Conservation (phyloP, 805 yeast genomes). For the Metschnikowia chrysomelidarum region DNA sequence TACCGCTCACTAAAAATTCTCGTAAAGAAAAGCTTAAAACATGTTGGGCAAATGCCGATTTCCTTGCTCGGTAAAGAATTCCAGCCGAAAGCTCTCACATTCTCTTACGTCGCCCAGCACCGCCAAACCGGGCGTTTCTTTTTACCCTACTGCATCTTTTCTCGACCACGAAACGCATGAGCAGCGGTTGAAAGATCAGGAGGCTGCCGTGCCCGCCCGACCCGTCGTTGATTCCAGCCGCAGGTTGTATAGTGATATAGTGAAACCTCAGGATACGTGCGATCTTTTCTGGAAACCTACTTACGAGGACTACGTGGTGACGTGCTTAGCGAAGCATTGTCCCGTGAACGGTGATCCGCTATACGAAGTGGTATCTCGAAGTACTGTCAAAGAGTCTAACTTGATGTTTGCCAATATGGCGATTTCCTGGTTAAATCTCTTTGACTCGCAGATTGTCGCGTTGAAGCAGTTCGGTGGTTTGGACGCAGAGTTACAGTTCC, state of each 20-base stretch:
- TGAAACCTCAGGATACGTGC: conserved; percentile 33
- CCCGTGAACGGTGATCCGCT: conserved; percentile 28
- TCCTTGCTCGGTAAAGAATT: too few species aligned
- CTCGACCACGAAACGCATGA: conserved; percentile 29
- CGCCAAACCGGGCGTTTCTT: conserved; percentile 12
- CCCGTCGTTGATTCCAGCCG: conserved; percentile 20
- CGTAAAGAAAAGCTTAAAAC: too few species aligned
- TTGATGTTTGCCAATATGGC: conserved; percentile 30
- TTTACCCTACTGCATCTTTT: conserved; percentile 28
- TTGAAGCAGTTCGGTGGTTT: conserved; percentile 18
- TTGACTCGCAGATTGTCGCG: conserved; percentile 20
- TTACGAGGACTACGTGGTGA: conserved; percentile 29
- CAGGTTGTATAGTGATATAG: conserved; percentile 22
- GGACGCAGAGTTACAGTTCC: conserved; percentile 15
- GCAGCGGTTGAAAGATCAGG: conserved; percentile 27
- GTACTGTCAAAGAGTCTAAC: conserved; percentile 12
- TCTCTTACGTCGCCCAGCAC: neutral
- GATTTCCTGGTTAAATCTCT: conserved; percentile 29
- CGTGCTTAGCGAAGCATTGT: conserved; percentile 28
- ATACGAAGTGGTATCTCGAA: conserved; percentile 22
- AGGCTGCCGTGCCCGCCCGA: conserved; percentile 34
- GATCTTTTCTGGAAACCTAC: conserved; percentile 31
- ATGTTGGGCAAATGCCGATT: too few species aligned
- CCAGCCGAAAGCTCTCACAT: too few species aligned
- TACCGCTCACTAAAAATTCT: too few species aligned